Evolutionary conservation across 257 asterid species (phyloP), one percentile per base, ranked within the genome.

Genomic region (Plantago major): DNA sequence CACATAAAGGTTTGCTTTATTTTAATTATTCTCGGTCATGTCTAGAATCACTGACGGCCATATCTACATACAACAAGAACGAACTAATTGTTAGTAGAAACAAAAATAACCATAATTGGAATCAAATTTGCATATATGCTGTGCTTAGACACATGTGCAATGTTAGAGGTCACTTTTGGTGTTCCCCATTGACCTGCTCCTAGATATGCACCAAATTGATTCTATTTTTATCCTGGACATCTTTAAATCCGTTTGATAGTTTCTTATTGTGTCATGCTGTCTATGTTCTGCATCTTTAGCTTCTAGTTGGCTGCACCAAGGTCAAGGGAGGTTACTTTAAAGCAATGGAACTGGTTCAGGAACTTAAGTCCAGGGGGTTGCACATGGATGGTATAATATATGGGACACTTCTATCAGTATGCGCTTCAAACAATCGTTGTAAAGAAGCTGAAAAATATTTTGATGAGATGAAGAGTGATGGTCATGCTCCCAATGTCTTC

Each of bases 381-480:
- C 72, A 37, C 12, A 84, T 89, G 99, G 99, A 92, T 73, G 55
- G 43, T 67, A 82, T 92, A 61, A 79, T 81, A 58, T 92, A 92
- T 63, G 99, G 97, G 71, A 79, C 95, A 30, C 87, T 92, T 67
- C 67, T 92, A 61, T 89, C 96, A 22, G 99, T 92, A 33, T 92
- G 97, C 71, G 99, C 97, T 74, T 84, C 97, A 58, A 90, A 86
- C 63, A 75, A 74, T 60, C 79, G 73, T 63, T 73, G 83, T 67
- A 80, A 81, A 69, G 99, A 84, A 82, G 97, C 97, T 22, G 90
- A 85, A 75, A 83, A 79, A 51, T 89, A 86, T 78, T 92, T 92
- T 56, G 65, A 79, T 60, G 87, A 86, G 84, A 89, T 92, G 96
- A 89, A 89, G 79, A 73, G 78, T 59, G 96, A 89, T 73, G 97